Evolutionary conservation across 768 basidiomycete genomes (phyloP).

Genomic region (Chlorophyllum brunneum): DNA sequence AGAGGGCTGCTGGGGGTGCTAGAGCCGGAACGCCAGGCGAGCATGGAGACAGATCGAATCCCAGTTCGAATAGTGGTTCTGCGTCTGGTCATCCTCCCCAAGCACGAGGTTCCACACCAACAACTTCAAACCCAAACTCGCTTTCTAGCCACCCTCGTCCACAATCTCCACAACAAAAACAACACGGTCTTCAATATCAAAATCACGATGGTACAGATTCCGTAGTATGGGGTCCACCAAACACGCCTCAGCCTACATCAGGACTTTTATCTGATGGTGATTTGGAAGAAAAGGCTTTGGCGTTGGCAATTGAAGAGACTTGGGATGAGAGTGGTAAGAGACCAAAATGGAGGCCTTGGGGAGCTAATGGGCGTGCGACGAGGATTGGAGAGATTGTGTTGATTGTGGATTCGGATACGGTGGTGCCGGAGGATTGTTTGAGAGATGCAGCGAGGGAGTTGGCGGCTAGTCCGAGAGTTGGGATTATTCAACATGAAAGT

Average conservation of each 20-base stretch:
- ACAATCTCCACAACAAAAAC: conserved; percentile 24
- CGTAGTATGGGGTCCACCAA: conserved; percentile 27
- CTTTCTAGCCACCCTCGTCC: no score
- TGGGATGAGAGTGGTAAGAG: conserved; percentile 48
- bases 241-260: no score
- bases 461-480: conserved; percentile 65
- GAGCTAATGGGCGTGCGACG: conserved; percentile 64
- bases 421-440: conserved; percentile 81
- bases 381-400: conserved; percentile 77
- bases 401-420: conserved; percentile 74
- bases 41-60: no score
- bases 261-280: no score
- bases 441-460: conserved; percentile 85
- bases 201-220: conserved; percentile 59
- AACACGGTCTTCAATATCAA: conserved; percentile 65
- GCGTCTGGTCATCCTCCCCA: conserved; percentile 19
- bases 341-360: conserved; percentile 56
- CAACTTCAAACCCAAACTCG: no score
- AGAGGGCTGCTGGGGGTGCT: conserved; percentile 15
- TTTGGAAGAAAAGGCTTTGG: conserved; percentile 69
- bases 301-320: conserved; percentile 69
- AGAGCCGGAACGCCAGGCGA: no score
- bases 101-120: conserved; percentile 13
- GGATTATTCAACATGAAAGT: conserved; percentile 84
- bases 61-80: not conserved